Evolutionary conservation across 352 stramenopile genomes (phyloP), one percentile per base, ranked within the genome.

Genomic region (Globisporangium abappressorium): DNA sequence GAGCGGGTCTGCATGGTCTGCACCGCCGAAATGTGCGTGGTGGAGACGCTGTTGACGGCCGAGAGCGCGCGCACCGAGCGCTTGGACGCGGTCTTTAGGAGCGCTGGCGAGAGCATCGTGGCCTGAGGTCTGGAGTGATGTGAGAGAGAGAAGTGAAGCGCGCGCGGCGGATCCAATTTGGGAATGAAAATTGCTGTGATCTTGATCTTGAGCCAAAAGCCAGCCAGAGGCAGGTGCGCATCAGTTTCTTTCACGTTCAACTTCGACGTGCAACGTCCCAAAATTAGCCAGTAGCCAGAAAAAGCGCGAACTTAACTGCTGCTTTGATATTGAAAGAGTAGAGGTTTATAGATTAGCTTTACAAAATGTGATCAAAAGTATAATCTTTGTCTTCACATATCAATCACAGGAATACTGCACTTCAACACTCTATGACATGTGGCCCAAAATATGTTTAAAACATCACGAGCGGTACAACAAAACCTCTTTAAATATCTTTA

Each of bases 1-100:
- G 73, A 82, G 67, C 87, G 87, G 68, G 77, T 80, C 73, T 94
- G 86, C 62, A 78, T 71, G 46, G 72, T 72, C 69, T 93, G 82
- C 69, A 81, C 66, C 33, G 81, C 79, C 15, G 80, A 81, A 30
- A 61, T 30, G 30, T 34, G 38, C 28, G 30, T 11, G 9, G 54
- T 20, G 28, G 26, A 43, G 22, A 24, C 18, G 53, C 34, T 54
- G 55, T 28, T 59, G 60, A 56, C 30, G 1, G 34, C 55, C 36
- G 67, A 34, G 41, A 68, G 41, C 33, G 33, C 46, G 56, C 69
- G 71, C 69, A 68, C 63, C 41, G 71, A 64, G 70, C 73, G 75
- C 75, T 82, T 78, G 51, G 75, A 72, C 59, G 75, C 75, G 9
- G 73, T 77, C 75, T 82, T 78, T 49, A 82, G 60, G 33, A 82